Percentiles rank a stretch among this genome's conserved stretches.
phyloP scores from a whole-genome alignment of 192 early-diverging fungal genomes.

The Umbelopsis sp. region DNA sequence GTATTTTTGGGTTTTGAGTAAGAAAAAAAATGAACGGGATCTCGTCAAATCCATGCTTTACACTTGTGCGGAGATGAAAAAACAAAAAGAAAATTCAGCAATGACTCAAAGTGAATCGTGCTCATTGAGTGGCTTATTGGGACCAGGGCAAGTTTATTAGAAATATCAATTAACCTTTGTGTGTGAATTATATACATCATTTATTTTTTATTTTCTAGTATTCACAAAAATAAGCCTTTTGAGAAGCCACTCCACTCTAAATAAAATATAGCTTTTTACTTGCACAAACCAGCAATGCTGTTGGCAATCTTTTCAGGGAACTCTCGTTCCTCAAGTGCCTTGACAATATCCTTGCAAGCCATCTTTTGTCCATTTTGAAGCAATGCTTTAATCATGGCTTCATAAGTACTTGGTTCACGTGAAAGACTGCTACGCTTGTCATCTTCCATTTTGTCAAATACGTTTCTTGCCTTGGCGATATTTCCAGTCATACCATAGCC shows the following conservation, averaged over 20 bases:
- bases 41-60: background rate
- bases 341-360: constrained; percentile 40
- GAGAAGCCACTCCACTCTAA: too few relatives aligned
- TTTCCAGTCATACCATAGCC: constrained; percentile 50
- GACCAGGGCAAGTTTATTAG: too few relatives aligned
- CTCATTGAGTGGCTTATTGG: background rate
- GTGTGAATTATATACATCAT: too few relatives aligned
- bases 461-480: constrained; percentile 38
- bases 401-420: constrained; percentile 61
- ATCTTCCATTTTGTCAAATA: constrained; percentile 56
- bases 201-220: too few relatives aligned
- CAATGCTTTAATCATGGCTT: constrained; percentile 58
- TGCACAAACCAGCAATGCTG: constrained; percentile 11
- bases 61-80: constrained; percentile 13
- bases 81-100: background rate
- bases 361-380: constrained; percentile 42
- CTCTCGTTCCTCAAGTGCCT: constrained; percentile 38
- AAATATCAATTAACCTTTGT: too few relatives aligned
- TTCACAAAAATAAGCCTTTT: too few relatives aligned
- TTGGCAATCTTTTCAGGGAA: constrained; percentile 44
- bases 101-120: constrained; percentile 3
- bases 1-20: background rate
- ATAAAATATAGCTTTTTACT: background rate
- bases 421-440: constrained; percentile 36
- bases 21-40: background rate